Conservation (phyloP, 805 yeast species). For the Pichia occidentalis region DNA sequence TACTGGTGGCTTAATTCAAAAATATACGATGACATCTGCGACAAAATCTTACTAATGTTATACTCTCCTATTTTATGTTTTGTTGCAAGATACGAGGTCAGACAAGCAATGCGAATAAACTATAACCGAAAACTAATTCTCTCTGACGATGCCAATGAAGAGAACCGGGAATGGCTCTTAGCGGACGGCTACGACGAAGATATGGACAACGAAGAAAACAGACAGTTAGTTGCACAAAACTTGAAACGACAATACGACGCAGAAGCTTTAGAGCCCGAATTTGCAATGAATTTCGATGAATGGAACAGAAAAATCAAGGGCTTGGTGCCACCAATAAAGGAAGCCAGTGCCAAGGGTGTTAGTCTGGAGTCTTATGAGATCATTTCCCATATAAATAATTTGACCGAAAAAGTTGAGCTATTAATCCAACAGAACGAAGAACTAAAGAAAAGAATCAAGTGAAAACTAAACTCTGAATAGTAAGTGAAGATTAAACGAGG, state of each 20-base stretch:
- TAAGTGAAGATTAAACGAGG: no score
- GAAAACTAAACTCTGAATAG: no score
- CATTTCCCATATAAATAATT: conserved; percentile 43
- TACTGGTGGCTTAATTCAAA: conserved; percentile 30
- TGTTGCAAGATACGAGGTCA: conserved; percentile 58
- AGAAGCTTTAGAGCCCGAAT: conserved; percentile 63
- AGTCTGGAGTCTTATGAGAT: conserved; percentile 60
- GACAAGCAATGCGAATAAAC: conserved; percentile 59
- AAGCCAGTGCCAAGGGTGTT: conserved; percentile 48
- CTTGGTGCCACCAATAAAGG: conserved; percentile 52
- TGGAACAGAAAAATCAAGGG: conserved; percentile 48
- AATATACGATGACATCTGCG: conserved; percentile 37
- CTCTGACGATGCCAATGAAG: conserved; percentile 75
- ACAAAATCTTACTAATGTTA: conserved; percentile 52
- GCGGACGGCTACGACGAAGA: conserved; percentile 61
- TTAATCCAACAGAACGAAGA: conserved; percentile 29
- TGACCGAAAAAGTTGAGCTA: conserved; percentile 35
- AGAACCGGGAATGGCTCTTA: conserved; percentile 75
- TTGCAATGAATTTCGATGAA: conserved; percentile 39
- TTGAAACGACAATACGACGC: conserved; percentile 52
- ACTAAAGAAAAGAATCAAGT: no score
- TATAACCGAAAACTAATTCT: conserved; percentile 60
- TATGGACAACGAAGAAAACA: conserved; percentile 20
- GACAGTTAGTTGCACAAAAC: conserved; percentile 30
- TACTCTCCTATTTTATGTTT: conserved; percentile 62